phyloP scores from a whole-genome alignment of 805 yeast genomes.

The Starmerella sp. region DNA sequence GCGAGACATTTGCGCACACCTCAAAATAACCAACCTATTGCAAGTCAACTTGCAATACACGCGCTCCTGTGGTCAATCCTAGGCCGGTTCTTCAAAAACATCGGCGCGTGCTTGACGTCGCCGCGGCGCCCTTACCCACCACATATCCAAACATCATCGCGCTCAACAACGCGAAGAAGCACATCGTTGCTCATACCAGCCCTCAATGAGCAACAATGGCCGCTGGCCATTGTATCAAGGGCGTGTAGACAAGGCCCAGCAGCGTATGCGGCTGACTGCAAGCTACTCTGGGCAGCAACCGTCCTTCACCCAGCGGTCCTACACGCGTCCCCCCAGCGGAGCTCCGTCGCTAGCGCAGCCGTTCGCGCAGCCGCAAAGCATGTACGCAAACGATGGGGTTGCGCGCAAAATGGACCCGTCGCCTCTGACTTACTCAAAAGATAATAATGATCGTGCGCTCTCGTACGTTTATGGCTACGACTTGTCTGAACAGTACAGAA shows the following conservation, averaged over 20 bases:
- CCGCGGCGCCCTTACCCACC: not conserved
- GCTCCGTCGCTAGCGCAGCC: not conserved
- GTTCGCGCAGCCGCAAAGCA: not conserved
- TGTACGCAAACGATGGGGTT: not conserved
- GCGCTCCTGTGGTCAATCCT: no score
- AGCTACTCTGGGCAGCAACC: not conserved
- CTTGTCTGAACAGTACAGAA: not conserved
- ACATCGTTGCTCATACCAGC: not conserved
- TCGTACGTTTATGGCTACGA: not conserved
- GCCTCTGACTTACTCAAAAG: not conserved
- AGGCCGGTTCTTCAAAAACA: no score
- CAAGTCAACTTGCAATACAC: no score
- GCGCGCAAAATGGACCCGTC: not conserved
- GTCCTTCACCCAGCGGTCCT: not conserved
- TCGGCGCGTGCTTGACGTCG: not conserved
- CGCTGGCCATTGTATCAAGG: not conserved
- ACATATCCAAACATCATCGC: not conserved
- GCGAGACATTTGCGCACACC: no score
- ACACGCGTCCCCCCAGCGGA: not conserved
- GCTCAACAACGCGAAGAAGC: not conserved
- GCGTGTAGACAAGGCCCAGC: not conserved
- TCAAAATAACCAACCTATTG: no score
- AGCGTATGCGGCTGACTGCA: not conserved
- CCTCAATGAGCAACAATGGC: constrained; percentile 3
- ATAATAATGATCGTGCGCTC: not conserved